Conservation (phyloP, 768 basidiomycete species). For the Clathrus columnatus region DNA sequence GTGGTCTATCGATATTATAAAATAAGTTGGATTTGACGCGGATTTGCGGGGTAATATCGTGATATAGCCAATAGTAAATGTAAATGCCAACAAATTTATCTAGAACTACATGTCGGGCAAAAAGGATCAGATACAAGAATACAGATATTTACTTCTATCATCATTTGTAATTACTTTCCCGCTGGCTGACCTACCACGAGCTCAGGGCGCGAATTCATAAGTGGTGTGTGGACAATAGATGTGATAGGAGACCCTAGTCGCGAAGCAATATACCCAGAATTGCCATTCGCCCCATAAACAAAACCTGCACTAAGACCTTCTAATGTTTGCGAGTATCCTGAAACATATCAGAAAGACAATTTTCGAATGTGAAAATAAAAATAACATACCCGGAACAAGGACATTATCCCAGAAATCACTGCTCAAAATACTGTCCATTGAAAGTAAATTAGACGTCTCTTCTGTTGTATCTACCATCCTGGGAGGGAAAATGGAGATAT, state of each 20-base stretch:
- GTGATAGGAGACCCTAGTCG: slow-evolving; percentile 41
- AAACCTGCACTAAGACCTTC: slow-evolving; percentile 82
- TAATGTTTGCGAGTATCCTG: slow-evolving; percentile 72
- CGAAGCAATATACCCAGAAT: slow-evolving; percentile 77
- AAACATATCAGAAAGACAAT: neutral
- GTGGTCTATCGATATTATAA: slow-evolving; percentile 64
- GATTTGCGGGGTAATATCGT: too few relatives aligned
- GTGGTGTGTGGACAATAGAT: neutral
- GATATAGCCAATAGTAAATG: too few relatives aligned
- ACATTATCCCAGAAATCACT: slow-evolving; percentile 83
- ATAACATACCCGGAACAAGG: slow-evolving; percentile 66
- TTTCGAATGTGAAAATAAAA: neutral
- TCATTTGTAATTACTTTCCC: neutral
- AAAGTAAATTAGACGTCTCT: slow-evolving; percentile 40
- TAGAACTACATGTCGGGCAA: too few relatives aligned
- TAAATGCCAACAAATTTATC: too few relatives aligned
- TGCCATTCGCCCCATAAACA: slow-evolving; percentile 66
- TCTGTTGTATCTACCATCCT: slow-evolving; percentile 56
- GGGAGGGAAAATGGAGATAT: slow-evolving; percentile 82
- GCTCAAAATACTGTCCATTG: slow-evolving; percentile 78
- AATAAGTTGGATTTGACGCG: slow-evolving; percentile 59
- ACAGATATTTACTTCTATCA: neutral
- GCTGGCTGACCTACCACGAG: neutral
- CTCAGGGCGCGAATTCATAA: neutral
- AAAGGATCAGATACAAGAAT: neutral